Evolutionary conservation across 352 stramenopile genomes (phyloP), one percentile per base, ranked within the genome.

Genomic region (Stephanocyclus meneghinianus): DNA sequence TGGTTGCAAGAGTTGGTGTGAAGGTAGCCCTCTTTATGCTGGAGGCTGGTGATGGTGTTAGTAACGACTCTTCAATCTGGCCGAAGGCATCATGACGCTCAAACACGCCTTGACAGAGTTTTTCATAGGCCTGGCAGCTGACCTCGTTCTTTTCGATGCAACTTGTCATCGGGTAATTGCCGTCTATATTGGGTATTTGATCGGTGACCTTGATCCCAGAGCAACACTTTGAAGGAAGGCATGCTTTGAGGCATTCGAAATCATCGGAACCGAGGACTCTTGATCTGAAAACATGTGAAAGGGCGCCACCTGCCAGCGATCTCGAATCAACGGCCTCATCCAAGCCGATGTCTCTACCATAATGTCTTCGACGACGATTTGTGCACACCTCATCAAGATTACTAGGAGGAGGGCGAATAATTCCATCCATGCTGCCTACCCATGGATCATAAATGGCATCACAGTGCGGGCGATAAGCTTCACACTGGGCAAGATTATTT

Each of bases 191-290:
- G 8, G 50, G 26, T 32, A 26, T 32, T 8, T 32, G 18, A 26
- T 59, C 50, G 10, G 59, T 21, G 37, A 21, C 32, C 16, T 26
- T 37, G 13, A 50, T 32, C 48, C 16, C 48, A 15, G 40, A 26
- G n/a, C 63, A 71, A 11, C 63, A 71, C 32, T 61, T 71, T 15
- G 63, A 71, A 50, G 63, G 63, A 48, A 71, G 63, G n/a, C 63
- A 71, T 1, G 63, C 47, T 21, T 71, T 21, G 5, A 60, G 51
- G 48, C 63, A 71, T 2, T 37, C 16, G 16, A 50, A 21, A 11
- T 47, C 16, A 47, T 30, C 30, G 9, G 40, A 44, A 30, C 42
- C 10, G 30, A 71, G 47, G 26, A 26, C 21, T 35, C 63, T 48
- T 3, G n/a, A 59, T 59, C 18, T 37, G 3, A 7, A 60, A 35